Conservation (phyloP, 345 rosid genomes). For the Conringia planisiliqua region DNA sequence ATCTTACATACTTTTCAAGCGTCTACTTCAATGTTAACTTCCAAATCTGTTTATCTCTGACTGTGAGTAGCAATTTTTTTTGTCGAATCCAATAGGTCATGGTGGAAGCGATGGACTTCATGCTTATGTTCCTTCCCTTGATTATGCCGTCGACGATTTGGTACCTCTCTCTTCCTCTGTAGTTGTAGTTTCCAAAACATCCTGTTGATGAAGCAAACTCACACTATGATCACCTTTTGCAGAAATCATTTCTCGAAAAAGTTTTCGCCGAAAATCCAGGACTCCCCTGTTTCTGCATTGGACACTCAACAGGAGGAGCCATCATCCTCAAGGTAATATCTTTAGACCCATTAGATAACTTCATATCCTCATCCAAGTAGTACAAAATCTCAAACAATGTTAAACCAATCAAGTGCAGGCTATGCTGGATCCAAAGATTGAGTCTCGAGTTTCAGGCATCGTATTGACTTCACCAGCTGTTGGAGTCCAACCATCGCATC, state of each 20-base stretch:
- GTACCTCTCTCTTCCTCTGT: slow-evolving; percentile 34
- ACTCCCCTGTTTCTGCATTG: slow-evolving; percentile 84
- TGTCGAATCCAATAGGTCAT: slow-evolving; percentile 50
- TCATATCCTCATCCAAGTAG: background rate
- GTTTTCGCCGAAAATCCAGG: slow-evolving; percentile 63
- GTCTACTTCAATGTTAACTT: background rate
- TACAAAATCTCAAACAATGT: background rate
- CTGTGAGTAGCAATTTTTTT: background rate
- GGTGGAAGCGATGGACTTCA: slow-evolving; percentile 97
- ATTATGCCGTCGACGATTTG: slow-evolving; percentile 66
- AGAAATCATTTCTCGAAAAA: slow-evolving; percentile 72
- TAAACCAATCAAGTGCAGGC: slow-evolving; percentile 43
- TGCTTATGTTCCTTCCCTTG: slow-evolving; percentile 85
- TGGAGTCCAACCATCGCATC: slow-evolving; percentile 95
- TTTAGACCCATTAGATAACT: background rate
- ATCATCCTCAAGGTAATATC: slow-evolving; percentile 68
- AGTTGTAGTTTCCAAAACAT: background rate
- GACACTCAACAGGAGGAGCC: slow-evolving; percentile 95
- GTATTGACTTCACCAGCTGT: slow-evolving; percentile 92
- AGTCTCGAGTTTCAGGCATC: slow-evolving; percentile 57
- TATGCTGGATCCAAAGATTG: slow-evolving; percentile 59
- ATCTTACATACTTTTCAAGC: background rate
- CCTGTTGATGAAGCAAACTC: background rate
- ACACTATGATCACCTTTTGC: slow-evolving; percentile 8
- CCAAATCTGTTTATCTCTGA: background rate